phyloP scores from a whole-genome alignment of 1,139 yeast species.

The Candida glucosophila region DNA sequence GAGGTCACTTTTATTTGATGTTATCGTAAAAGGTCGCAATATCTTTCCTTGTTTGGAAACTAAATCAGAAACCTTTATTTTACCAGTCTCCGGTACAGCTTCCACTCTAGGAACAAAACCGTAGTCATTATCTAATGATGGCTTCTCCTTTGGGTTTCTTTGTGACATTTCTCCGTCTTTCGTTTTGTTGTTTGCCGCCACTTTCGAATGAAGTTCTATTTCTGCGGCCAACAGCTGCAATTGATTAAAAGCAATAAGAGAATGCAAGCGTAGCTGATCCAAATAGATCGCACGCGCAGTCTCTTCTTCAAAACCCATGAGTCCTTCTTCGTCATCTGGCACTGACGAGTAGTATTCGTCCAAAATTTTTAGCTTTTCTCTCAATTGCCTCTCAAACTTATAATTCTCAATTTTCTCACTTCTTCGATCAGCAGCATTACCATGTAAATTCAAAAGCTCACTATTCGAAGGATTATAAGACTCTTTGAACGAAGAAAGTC shows the following conservation, averaged over 20 bases:
- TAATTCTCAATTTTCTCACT: slow-evolving; percentile 67
- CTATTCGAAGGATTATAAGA: slow-evolving; percentile 34
- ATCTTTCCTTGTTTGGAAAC: slow-evolving; percentile 68
- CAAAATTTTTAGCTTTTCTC: slow-evolving; percentile 29
- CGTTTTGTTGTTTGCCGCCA: no score
- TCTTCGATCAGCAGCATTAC: slow-evolving; percentile 48
- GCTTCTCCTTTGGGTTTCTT: slow-evolving; percentile 4
- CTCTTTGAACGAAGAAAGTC: slow-evolving; percentile 31
- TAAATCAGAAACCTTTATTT: slow-evolving; percentile 22
- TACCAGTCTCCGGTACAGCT: slow-evolving; percentile 21
- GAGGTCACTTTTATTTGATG: slow-evolving; percentile 50
- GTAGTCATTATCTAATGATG: slow-evolving; percentile 17
- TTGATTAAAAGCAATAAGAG: slow-evolving; percentile 44
- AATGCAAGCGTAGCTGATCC: slow-evolving; percentile 45
- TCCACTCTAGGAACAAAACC: slow-evolving; percentile 53
- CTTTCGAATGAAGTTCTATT: slow-evolving; percentile 39
- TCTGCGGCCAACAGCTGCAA: slow-evolving; percentile 54
- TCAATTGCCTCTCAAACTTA: slow-evolving; percentile 50
- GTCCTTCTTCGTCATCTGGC: no score
- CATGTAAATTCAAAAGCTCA: slow-evolving; percentile 16
- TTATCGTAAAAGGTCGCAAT: slow-evolving; percentile 75
- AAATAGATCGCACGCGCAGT: slow-evolving; percentile 42
- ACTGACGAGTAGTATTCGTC: slow-evolving; percentile 16
- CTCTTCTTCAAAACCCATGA: slow-evolving; percentile 60
- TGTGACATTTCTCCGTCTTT: slow-evolving; percentile 18